phyloP scores from a whole-genome alignment of 2,329 filamentous ascomycete genomes.

The Alternaria conjuncta region DNA sequence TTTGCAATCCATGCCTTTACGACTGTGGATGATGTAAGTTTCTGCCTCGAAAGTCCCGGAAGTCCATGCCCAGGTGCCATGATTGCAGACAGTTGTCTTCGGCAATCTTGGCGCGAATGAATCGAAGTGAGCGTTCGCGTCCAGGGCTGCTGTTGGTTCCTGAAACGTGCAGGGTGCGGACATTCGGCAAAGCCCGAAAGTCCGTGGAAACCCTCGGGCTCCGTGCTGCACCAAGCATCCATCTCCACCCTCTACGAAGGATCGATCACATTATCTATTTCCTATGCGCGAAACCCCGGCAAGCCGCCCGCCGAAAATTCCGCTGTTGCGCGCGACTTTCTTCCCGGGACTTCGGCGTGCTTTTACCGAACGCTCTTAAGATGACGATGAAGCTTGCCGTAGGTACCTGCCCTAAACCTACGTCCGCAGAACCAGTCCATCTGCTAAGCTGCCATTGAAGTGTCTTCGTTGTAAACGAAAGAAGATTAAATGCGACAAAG shows the following conservation, averaged over 20 bases:
- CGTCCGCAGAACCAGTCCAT: not conserved
- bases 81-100: not conserved
- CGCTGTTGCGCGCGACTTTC: not conserved
- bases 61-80: not conserved
- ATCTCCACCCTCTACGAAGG: not conserved
- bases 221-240: not conserved
- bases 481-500: conserved; percentile 41
- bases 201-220: not conserved
- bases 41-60: not conserved
- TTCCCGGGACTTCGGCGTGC: not conserved
- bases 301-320: not conserved
- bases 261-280: not conserved
- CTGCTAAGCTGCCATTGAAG: conserved; percentile 9
- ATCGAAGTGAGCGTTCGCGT: not conserved
- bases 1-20: not conserved
- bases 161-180: not conserved
- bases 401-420: not conserved
- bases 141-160: not conserved
- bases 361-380: not conserved
- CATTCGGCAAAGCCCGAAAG: not conserved
- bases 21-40: not conserved
- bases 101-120: not conserved
- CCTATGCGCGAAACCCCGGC: not conserved
- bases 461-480: conserved; percentile 30
- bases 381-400: conserved; percentile 24